Evolutionary conservation across 306 rosid species (phyloP), one percentile per base, ranked within the genome.

Genomic region (Dryas octopetala): DNA sequence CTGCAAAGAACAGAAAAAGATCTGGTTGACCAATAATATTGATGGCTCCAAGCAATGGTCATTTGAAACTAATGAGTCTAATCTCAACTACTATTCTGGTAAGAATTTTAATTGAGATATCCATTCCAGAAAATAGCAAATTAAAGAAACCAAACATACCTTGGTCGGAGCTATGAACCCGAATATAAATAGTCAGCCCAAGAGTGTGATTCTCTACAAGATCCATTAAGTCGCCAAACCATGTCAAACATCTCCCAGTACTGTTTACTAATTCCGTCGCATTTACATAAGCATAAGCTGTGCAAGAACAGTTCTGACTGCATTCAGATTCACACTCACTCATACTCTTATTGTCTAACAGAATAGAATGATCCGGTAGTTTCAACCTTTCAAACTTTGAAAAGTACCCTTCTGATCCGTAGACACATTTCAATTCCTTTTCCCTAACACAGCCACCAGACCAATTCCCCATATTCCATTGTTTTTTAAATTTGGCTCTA

Each of bases 381-480:
- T 43, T 14, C 62, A 17, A 71, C 59, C 85, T 15, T 26, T 58
- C 41, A 19, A 58, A 10, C 41, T 23, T 58, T 23, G 14, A 9
- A 4, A 58, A 58, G 32, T 44, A 0, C 15, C 61, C 26, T n/a
- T 55, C 4, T 63, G 4, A 16, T 7, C 5, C 14, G 15, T 23
- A 79, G 64, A 50, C 82, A 71, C 73, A 88, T 38, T 45, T 77
- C 70, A 60, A 62, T 44, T 1, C 78, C 72, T 64, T 82, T 79
- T 28, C 84, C 77, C 69, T 86, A 68, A 73, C 77, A 85, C 17
- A 79, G 86, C 52, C 96, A 91, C 7, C 79, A 72, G 2, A 86
- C 87, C 41, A 58, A 58, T 58, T 6, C 40, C 6, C 14, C 63
- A 58, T 26, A 3, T 4, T 40, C 41, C 40, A 23, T 58, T 9